Base-by-base conservation (phyloP, 75 land plant genomes). In the Sequoiadendron giganteum region DNA sequence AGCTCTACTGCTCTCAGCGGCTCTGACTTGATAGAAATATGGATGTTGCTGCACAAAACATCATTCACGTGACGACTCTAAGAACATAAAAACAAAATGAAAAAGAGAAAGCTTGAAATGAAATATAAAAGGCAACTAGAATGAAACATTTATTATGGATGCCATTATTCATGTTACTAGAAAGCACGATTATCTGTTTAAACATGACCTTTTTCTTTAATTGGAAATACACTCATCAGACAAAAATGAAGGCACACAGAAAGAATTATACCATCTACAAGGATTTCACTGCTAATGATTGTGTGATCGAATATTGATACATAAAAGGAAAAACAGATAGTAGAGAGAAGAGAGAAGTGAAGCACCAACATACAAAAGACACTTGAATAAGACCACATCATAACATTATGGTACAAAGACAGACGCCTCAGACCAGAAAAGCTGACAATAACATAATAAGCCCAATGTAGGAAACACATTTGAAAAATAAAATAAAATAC, bases 21-120 rank as follows among this genome's bases (percentile, higher is more conserved):
- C 91, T 82, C 97, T 95, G 73, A 95, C 94, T 88, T 95, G 95
- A 45, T 86, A 83, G 90, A 95, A 95, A 85, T 95, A 95, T 85
- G 95, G 94, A 89, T 95, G 97, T 8, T 91, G 92, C 96, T 94
- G 90, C 84, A 89, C 43, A 45, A 43, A 76, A 72, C 61, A 5
- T 10, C 77, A 75, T 32, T 75, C 77, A 34, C 1, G 13, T 72
- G 38, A 42, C 75, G 2, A 68, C 39, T 85, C 42, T 13, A 85
- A 75, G 81, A 36, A 88, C 42, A 38, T 48, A 42, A 14, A 40
- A 25, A 32, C 38, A 86, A 54, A 19, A 48, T 28, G 30, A n/a
- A 39, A 52, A 65, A 65, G 8, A 28, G 16, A n/a, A 86, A 48
- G 34, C 11, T 34, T 28, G 73, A 86, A 38, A 75, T 75, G 16